Evolutionary conservation across 306 rosid species (phyloP), one percentile per base, ranked within the genome.

Genomic region (Trifolium repens): DNA sequence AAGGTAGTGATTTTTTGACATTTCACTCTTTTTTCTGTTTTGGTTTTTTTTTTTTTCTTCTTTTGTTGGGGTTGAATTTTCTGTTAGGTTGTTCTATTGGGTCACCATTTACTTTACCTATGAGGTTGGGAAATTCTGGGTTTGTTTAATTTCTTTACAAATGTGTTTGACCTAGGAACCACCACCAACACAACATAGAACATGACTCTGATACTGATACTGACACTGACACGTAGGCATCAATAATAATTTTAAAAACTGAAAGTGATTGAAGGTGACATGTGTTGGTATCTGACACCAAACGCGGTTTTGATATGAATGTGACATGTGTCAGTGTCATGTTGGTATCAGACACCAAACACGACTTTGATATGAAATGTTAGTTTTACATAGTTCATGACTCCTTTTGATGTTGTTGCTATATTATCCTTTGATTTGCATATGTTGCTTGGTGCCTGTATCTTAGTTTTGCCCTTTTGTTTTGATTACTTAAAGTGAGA

Each of bases 1-100:
- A 81, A 81, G 78, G 82, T 32, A 76, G 83, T 84, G 27, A 68
- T 66, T 55, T 12, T 80, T 71, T 35, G 47, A 22, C 54, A 32
- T 64, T 75, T 71, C 22, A 2, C 53, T 43, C 61, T 60, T 4
- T 52, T 26, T 53, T 34, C 4, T 0, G 43, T 73, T 63, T 24
- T 62, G 30, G 54, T 44, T 49, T 5, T 57, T 35, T 34, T 16
- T 7, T 14, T 68, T 26, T 8, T 71, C 34, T 58, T 70, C n/a
- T 60, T 12, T 40, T 46, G 42, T 49, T 71, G 37, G 16, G 22
- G 70, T 59, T 72, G 54, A 8, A 17, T 66, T 78, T 78, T 73
- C 49, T 76, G 72, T 57, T 72, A 9, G 71, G 26, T 7, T 81
- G 27, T 35, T 63, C 2, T 62, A 34, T 63, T 75, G 81, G 80